Percentiles rank a stretch among this genome's conserved stretches.
phyloP scores from a whole-genome alignment of 345 rosid species.

The Syzygium oleosum region DNA sequence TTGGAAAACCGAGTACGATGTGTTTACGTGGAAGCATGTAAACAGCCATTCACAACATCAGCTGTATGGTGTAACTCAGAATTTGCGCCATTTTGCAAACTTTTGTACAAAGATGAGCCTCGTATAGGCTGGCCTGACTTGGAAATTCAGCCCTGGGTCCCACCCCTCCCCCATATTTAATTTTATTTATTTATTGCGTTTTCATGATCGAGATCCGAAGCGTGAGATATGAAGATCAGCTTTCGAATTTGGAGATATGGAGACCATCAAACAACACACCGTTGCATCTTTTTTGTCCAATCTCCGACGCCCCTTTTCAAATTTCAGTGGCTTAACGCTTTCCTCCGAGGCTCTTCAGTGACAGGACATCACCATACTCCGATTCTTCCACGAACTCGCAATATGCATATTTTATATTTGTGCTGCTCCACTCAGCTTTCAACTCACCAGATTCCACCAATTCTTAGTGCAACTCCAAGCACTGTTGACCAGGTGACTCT shows the following conservation, averaged over 20 bases:
- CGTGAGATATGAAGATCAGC: too few relatives aligned
- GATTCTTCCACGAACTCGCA: not conserved
- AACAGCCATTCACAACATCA: not conserved
- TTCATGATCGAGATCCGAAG: too few relatives aligned
- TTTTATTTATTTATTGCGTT: too few relatives aligned
- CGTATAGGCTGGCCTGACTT: not conserved
- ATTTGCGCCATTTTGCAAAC: not conserved
- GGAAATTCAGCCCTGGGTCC: not conserved
- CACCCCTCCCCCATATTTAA: not conserved
- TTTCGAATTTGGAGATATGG: too few relatives aligned
- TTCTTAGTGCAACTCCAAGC: not conserved
- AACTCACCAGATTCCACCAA: not conserved
- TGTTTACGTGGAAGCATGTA: not conserved
- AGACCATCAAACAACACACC: too few relatives aligned
- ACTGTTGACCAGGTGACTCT: not conserved
- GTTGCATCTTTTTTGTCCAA: not conserved
- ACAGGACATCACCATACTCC: not conserved
- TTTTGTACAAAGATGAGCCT: not conserved
- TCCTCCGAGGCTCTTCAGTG: not conserved
- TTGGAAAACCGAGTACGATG: not conserved
- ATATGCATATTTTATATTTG: not conserved
- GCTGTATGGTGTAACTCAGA: not conserved
- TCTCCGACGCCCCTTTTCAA: not conserved
- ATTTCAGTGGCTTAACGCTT: not conserved
- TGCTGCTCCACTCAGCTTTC: not conserved